phyloP scores from a whole-genome alignment of 1,139 yeast species.

The Pichia sp. region DNA sequence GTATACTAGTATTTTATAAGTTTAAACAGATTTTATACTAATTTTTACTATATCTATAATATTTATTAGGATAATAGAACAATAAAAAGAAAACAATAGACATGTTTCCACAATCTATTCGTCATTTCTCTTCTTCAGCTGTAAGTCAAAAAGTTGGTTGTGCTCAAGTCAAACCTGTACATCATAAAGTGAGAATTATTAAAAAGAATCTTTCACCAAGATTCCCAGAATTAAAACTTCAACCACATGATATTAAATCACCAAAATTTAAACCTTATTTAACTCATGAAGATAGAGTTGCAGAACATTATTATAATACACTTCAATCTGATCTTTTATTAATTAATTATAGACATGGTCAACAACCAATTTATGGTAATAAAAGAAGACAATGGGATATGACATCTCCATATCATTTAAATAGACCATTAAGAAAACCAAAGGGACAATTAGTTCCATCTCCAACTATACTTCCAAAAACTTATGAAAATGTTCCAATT shows the following conservation, averaged over 20 bases:
- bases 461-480: slow-evolving; percentile 64
- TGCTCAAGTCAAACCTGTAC: slow-evolving; percentile 84
- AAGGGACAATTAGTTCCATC: slow-evolving; percentile 61
- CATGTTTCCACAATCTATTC: slow-evolving; percentile 19
- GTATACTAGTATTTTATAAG: too few species aligned
- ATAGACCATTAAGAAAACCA: slow-evolving; percentile 68
- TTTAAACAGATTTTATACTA: too few species aligned
- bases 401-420: slow-evolving; percentile 81
- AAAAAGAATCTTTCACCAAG: slow-evolving; percentile 67
- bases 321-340: slow-evolving; percentile 72
- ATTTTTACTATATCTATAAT: too few species aligned
- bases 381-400: slow-evolving; percentile 85
- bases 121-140: slow-evolving; percentile 42
- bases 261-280: slow-evolving; percentile 71
- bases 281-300: slow-evolving; percentile 73
- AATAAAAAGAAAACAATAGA: too few species aligned
- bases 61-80: too few species aligned
- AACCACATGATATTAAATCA: slow-evolving; percentile 66
- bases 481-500: slow-evolving; percentile 63
- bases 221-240: slow-evolving; percentile 58
- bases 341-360: slow-evolving; percentile 67
- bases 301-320: slow-evolving; percentile 69
- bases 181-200: slow-evolving; percentile 72
- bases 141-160: slow-evolving; percentile 55
- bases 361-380: slow-evolving; percentile 48